Conservation (phyloP, 331 rosid species). For the Cydonia oblonga region DNA sequence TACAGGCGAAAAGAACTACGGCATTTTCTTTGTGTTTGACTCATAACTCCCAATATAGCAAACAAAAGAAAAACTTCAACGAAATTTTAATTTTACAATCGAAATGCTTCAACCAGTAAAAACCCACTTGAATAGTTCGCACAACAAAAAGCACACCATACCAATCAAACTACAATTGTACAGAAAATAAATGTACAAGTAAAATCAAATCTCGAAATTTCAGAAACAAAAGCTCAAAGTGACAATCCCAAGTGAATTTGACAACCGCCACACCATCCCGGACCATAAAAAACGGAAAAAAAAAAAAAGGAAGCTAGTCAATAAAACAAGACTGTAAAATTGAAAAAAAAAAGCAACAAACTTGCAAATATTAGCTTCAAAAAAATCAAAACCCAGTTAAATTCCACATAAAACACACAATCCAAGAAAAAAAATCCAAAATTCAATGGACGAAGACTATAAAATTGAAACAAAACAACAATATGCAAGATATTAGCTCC, state of each 20-base stretch:
- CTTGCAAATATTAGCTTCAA: too few species aligned
- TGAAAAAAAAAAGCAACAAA: too few species aligned
- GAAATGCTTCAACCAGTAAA: not conserved
- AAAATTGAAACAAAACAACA: not conserved
- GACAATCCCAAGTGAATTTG: not conserved
- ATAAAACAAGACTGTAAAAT: too few species aligned
- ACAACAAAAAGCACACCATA: not conserved
- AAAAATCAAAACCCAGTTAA: too few species aligned
- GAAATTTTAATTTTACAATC: not conserved
- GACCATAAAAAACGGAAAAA: not conserved
- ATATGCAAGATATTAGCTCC: not conserved
- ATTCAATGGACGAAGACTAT: not conserved
- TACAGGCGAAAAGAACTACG: not conserved
- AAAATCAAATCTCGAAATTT: not conserved
- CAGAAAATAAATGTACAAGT: not conserved
- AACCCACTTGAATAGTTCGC: not conserved
- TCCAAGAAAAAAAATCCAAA: too few species aligned
- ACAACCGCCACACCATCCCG: not conserved
- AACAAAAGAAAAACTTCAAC: not conserved
- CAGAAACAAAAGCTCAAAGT: not conserved
- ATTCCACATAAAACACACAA: too few species aligned
- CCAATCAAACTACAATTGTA: not conserved
- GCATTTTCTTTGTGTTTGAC: not conserved
- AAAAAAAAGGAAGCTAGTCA: too few species aligned
- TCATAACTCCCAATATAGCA: not conserved